Evolutionary conservation across 2,329 filamentous ascomycete species (phyloP), one percentile per base, ranked within the genome.

Genomic region (Ascochyta clinopodiicola): DNA sequence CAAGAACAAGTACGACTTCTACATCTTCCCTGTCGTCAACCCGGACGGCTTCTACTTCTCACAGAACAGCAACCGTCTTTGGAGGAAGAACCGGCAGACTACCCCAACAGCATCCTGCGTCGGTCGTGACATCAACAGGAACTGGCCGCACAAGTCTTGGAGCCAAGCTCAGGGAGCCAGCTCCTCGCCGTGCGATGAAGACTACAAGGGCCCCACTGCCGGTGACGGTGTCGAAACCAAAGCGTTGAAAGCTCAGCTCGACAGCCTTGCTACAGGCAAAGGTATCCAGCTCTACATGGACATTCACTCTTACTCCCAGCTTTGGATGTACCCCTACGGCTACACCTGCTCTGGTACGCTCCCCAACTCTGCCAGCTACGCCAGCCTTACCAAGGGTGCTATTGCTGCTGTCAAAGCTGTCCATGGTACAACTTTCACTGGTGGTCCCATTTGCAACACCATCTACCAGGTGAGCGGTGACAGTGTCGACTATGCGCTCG

Each of bases 1-100:
- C 48, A 78, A 88, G 22, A 80, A 88, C 71, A 83, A 79, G 51
- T 88, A 86, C 67, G 88, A 90, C 73, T 87, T 87, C 61, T 88
- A 87, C 70, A 81, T 89, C 61, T 68, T 75, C 57, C 73, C 74
- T 7, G 64, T 75, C n/a, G 71, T 75, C 22, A 76, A 76, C 62
- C 74, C 74, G 1, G 73, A 75, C 44, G 74, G 74, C 51, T 77
- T 77, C 57, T 69, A 71, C 39, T 76, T 71, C 63, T 68, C 71
- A 4, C 75, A 77, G 47, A 64, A 68, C n/a, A 71, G 52, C 40
- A 69, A 76, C 57, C 73, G 75, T 37, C 44, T 76, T 57, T 77
- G 75, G 75, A 65, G 75, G 51, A 77, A 77, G 66, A 77, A 77
- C 61, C 62, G 75, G 0, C 72, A 76, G 54, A 51, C 48, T 4